Evolutionary conservation across 1,139 yeast genomes (phyloP), one percentile per base, ranked within the genome.

Genomic region (Candida neerlandica): DNA sequence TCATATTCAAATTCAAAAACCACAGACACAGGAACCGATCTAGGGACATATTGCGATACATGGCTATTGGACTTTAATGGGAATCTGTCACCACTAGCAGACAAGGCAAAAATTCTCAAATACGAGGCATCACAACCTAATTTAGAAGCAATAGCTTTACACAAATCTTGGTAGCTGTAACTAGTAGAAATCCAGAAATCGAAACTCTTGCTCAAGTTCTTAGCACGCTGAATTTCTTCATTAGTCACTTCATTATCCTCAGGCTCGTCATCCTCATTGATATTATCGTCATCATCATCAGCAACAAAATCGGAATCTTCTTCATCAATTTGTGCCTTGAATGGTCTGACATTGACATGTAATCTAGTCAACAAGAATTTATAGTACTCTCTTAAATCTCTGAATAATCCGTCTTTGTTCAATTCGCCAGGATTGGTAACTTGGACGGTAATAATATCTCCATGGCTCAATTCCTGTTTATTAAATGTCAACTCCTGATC

Each of bases 371-470:
- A 77, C 61, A 92, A 65, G 58, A 81, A 90, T 33, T 75, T 78
- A 61, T 87, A 91, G 61, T 78, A 85, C 1, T 81, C 80, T 27
- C 69, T 69, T 6, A 82, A 75, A 46, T 72, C 70, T 12, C 53
- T 52, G 51, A 66, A 66, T 23, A 49, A 45, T 19, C 52, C 60
- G 23, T 51, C 59, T 5, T 58, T 55, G 2, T 65, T 60, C 14
- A 64, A 55, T 9, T 60, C 57, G 10, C 57, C 56, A 1, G 58
- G 60, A 42, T 67, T 60, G 1, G 63, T 52, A 1, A 65, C 61
- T 51, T 86, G 86, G 46, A 87, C 78, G 27, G 88, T 75, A 14
- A 92, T 66, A 19, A 92, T 87, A 63, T 91, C 97, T 56, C 97
- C 97, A 56, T 80, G 84, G 15, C 78, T 77, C 35, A 92, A 67